phyloP scores from a whole-genome alignment of 2,329 filamentous ascomycete species.

The Cryphonectria japonica region DNA sequence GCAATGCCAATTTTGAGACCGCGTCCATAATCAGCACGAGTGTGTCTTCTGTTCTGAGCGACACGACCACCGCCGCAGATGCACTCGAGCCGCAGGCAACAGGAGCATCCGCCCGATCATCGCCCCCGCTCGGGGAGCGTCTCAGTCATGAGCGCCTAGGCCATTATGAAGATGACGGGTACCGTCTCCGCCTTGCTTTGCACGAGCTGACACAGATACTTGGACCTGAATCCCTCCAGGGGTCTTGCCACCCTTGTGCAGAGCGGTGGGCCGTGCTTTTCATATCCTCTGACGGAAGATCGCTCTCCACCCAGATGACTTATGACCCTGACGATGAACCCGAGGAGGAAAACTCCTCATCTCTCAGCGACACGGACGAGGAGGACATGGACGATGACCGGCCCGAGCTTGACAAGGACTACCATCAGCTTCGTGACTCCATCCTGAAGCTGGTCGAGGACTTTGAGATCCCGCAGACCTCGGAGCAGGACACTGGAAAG shows the following conservation, averaged over 20 bases:
- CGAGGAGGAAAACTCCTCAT: conserved; percentile 64
- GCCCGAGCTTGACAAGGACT: conserved; percentile 74
- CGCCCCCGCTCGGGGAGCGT: conserved; percentile 53
- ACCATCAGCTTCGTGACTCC: conserved; percentile 78
- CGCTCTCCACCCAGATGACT: conserved; percentile 71
- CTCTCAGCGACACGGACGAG: conserved; percentile 61
- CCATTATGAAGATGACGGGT: conserved; percentile 67
- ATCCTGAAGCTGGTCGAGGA: conserved; percentile 82
- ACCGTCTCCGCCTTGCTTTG: conserved; percentile 67
- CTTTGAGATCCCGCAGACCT: conserved; percentile 74
- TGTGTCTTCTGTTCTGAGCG: conserved; percentile 72
- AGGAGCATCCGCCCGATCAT: conserved; percentile 57
- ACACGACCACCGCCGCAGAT: conserved; percentile 68
- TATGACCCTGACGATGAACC: conserved; percentile 70
- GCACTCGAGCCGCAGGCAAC: conserved; percentile 60
- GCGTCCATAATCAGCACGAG: conserved; percentile 74
- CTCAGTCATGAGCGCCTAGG: conserved; percentile 48
- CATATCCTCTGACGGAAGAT: conserved; percentile 72
- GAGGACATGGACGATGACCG: conserved; percentile 61
- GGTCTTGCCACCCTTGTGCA: conserved; percentile 75
- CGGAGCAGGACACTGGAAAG: conserved; percentile 61
- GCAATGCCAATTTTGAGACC: conserved; percentile 59
- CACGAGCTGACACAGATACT: conserved; percentile 72
- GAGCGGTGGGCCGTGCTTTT: conserved; percentile 85
- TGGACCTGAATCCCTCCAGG: conserved; percentile 66